Conservation (phyloP, 2,329 filamentous ascomycete species). For the Calonectria montana region DNA sequence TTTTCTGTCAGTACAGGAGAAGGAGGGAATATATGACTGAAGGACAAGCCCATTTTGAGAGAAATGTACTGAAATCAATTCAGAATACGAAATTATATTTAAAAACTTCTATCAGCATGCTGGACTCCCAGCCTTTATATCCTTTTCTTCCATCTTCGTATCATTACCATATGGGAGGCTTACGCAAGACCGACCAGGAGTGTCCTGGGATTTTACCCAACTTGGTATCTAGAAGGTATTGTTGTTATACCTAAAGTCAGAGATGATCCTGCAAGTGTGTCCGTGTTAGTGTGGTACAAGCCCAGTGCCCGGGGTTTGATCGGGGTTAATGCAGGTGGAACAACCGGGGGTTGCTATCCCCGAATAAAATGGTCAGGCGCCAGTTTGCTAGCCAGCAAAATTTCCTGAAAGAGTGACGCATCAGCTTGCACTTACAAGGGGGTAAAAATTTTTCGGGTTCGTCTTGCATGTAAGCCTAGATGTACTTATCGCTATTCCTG, state of each 20-base stretch:
- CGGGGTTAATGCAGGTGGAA: constrained; percentile 14
- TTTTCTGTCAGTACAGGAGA: neutral
- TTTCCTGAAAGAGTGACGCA: neutral
- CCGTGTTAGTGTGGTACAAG: neutral
- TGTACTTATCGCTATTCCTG: neutral
- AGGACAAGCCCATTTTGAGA: constrained; percentile 2
- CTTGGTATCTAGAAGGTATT: neutral
- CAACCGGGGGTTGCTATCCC: neutral
- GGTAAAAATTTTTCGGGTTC: neutral
- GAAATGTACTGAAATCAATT: neutral
- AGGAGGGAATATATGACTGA: constrained; percentile 17
- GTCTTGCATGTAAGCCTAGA: neutral
- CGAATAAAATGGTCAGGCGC: neutral
- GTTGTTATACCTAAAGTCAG: neutral
- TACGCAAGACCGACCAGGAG: neutral
- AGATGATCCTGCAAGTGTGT: constrained; percentile 2
- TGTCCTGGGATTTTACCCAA: neutral
- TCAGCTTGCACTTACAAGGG: neutral
- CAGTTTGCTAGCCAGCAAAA: neutral
- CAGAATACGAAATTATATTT: neutral
- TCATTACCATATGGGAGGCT: neutral
- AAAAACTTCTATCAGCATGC: neutral
- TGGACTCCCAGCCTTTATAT: neutral
- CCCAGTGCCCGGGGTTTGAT: neutral
- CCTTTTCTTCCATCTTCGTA: neutral